These are phyloP conservation scores for Jaapia argillacea DNA, from an alignment of 768 basidiomycete genomes.

Conservation along the genomic window DNA sequence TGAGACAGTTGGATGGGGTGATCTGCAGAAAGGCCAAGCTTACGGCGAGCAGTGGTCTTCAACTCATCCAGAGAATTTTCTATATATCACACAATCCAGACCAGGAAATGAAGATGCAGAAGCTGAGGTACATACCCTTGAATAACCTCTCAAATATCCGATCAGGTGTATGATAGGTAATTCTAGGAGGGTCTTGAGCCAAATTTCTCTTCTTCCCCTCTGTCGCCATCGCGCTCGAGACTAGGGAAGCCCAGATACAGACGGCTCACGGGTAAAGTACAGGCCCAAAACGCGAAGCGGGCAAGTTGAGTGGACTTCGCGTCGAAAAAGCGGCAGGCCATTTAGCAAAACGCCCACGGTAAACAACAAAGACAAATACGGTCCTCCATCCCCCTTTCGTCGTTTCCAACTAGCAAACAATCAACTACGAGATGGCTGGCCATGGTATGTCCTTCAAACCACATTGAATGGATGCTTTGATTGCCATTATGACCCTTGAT, in stretches of 20 bases:
- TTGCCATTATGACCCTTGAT: not conserved
- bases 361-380: conserved; percentile 16
- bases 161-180: conserved; percentile 28
- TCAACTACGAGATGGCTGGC: conserved; percentile 20
- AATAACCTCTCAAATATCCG: conserved; percentile 31
- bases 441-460: conserved; percentile 16
- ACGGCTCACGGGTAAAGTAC: too few relatives aligned
- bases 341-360: not conserved
- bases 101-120: conserved; percentile 6
- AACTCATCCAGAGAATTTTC: conserved; percentile 53
- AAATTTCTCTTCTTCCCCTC: conserved; percentile 16
- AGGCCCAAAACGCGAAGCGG: not conserved
- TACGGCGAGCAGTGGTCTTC: conserved; percentile 47
- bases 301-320: not conserved
- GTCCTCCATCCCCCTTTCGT: conserved; percentile 11
- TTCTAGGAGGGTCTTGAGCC: conserved; percentile 16
- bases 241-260: too few relatives aligned
- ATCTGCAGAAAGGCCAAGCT: conserved; percentile 39
- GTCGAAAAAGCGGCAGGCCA: not conserved
- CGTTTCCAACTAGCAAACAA: not conserved
- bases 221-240: conserved; percentile 7
- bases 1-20: conserved; percentile 34
- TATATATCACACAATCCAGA: conserved; percentile 16
- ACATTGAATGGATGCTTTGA: conserved; percentile 2
- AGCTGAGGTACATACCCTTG: conserved; percentile 21